phyloP scores from a whole-genome alignment of 164 flowering plant species.

The Platanus orientalis region DNA sequence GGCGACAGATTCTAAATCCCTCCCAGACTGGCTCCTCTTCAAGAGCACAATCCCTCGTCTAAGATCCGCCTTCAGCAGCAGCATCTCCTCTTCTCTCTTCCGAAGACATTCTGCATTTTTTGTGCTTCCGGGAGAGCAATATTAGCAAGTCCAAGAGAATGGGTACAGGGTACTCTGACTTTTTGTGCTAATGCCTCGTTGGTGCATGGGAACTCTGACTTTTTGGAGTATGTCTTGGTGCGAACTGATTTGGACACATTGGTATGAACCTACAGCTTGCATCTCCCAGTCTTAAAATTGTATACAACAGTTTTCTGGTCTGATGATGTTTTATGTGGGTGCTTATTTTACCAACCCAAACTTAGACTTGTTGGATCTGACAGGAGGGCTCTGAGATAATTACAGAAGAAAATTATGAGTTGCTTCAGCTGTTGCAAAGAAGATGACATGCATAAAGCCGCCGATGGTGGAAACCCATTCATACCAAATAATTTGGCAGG shows the following conservation, averaged over 20 bases:
- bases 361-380: conserved; percentile 3
- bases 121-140: no score
- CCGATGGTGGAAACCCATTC: conserved; percentile 41
- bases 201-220: conserved; percentile 87
- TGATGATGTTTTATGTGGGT: not conserved
- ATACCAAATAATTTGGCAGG: conserved; percentile 44
- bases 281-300: not conserved
- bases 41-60: no score
- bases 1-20: no score
- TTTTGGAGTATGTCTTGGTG: conserved; percentile 94
- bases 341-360: conserved; percentile 5
- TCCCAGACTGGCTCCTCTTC: no score
- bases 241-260: conserved; percentile 95
- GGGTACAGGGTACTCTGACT: no score
- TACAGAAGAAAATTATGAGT: no score
- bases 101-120: no score
- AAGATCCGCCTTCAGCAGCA: no score
- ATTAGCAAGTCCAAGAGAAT: no score
- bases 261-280: conserved; percentile 47
- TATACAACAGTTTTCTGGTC: no score
- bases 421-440: conserved; percentile 72
- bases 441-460: conserved; percentile 42
- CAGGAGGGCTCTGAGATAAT: conserved; percentile 4
- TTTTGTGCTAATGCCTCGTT: conserved; percentile 71
- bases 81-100: no score